Evolutionary conservation across 108 stramenopile genomes (phyloP).

Genomic region (Schizochytrium sp.): DNA sequence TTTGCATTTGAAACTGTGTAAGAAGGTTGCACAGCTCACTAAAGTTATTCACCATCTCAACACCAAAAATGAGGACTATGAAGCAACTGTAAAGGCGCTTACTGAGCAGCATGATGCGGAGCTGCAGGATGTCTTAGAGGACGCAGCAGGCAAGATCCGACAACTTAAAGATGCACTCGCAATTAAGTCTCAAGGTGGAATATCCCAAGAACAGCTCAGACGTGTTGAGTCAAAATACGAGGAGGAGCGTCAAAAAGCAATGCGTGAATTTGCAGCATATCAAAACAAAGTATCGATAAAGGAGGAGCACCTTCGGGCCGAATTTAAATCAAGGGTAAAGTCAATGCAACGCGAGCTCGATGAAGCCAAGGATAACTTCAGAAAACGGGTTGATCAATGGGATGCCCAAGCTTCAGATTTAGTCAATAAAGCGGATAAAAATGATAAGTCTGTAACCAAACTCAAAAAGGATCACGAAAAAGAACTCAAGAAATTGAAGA

Average conservation of each 20-base stretch:
- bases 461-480: constrained; percentile 47
- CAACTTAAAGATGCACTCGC: constrained; percentile 39
- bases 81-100: constrained; percentile 50
- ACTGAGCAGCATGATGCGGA: constrained; percentile 49
- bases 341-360: constrained; percentile 50
- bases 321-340: background rate
- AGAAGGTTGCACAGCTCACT: constrained; percentile 82
- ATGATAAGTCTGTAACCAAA: constrained; percentile 16
- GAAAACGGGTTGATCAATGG: background rate
- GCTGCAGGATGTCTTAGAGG: background rate
- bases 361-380: constrained; percentile 18
- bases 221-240: background rate
- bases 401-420: constrained; percentile 18
- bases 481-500: background rate
- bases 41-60: constrained; percentile 82
- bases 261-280: background rate
- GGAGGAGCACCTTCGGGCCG: background rate
- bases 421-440: background rate
- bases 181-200: background rate
- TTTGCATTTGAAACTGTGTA: constrained; percentile 78
- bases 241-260: background rate
- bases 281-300: constrained; percentile 23
- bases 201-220: background rate
- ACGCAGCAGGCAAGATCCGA: background rate
- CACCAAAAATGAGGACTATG: constrained; percentile 79